Evolutionary conservation across 2,329 filamentous ascomycete genomes (phyloP).

Genomic region (Chaetomiaceae sp.): DNA sequence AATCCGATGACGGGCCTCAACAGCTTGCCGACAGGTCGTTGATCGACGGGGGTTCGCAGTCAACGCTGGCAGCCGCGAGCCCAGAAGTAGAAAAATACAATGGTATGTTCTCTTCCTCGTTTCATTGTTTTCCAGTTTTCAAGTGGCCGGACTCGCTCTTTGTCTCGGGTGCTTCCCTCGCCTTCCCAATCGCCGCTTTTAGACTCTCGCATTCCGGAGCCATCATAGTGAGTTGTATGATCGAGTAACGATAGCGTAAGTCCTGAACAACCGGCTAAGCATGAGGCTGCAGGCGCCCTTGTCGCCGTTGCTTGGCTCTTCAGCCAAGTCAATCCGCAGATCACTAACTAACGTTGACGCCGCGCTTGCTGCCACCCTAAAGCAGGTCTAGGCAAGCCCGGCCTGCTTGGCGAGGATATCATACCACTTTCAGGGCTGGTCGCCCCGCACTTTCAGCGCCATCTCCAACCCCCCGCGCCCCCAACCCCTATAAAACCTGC

Average conservation of each 20-base stretch:
- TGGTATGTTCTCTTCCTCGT: not conserved
- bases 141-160: not conserved
- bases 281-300: slow-evolving; percentile 9
- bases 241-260: no score
- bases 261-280: not conserved
- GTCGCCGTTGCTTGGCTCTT: slow-evolving; percentile 7
- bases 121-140: not conserved
- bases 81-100: no score
- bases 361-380: slow-evolving; percentile 13
- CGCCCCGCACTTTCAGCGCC: slow-evolving; percentile 24
- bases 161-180: no score
- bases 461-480: slow-evolving; percentile 15
- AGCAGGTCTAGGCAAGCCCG: slow-evolving; percentile 19
- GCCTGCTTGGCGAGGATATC: slow-evolving; percentile 24
- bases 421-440: slow-evolving; percentile 24
- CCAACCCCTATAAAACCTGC: slow-evolving; percentile 25
- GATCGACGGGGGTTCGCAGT: not conserved
- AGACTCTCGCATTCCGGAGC: no score
- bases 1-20: not conserved
- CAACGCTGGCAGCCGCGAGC: no score
- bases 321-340: slow-evolving; percentile 24
- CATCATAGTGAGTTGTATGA: no score
- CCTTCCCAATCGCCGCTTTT: no score
- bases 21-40: no score
- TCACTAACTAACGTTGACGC: slow-evolving; percentile 18